Base-by-base conservation (phyloP, 768 basidiomycete genomes). In the Tylopilus felleus region DNA sequence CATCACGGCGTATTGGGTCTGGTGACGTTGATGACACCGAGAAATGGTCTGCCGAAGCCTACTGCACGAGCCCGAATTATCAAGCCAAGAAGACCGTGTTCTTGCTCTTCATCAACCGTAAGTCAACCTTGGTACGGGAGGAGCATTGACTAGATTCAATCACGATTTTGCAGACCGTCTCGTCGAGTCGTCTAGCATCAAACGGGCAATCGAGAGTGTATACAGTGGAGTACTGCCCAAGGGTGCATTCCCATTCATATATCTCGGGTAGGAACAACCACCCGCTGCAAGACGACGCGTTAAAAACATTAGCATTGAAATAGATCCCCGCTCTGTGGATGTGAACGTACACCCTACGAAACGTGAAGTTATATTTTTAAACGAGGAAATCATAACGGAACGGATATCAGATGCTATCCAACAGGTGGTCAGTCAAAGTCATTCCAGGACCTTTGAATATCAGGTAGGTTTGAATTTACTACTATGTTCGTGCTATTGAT, bases 271-370 rank as follows among this genome's bases (percentile, higher is more conserved):
- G n/a, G 74, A 31, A 25, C 17, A 25, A 35, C 6, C 13, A 55
- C 10, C 5, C 33, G 21, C 21, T n/a, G 22, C 28, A 6, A 28
- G 12, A 14, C 42, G 29, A 17, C 36, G 28, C 13, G 47, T 54
- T 56, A 14, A 47, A 46, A 40, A 44, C 43, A 23, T 25, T 55
- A 95, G 94, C 60, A 70, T 98, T 40, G 77, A 85, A 39, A 86
- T 98, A 60, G 86, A 93, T 56, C 93, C 94, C 0, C 80, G 83
- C 28, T 84, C 88, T 23, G 88, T 99, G 17, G 97, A 99, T 62
- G 95, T 98, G 50, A 99, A 99, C 62, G 93, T 98, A 8, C 95
- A 98, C 66, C 97, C 96, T 0, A 98, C 97, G 2, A 99, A 99
- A 68, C 88, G 90, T 42, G 95, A 98, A 68, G 93, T 98, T 1